Percentiles rank a stretch among this genome's conserved stretches.
These are phyloP conservation scores for Irpex sp. DNA, from an alignment of 1,284 basidiomycete species.

Conservation along the genomic window DNA sequence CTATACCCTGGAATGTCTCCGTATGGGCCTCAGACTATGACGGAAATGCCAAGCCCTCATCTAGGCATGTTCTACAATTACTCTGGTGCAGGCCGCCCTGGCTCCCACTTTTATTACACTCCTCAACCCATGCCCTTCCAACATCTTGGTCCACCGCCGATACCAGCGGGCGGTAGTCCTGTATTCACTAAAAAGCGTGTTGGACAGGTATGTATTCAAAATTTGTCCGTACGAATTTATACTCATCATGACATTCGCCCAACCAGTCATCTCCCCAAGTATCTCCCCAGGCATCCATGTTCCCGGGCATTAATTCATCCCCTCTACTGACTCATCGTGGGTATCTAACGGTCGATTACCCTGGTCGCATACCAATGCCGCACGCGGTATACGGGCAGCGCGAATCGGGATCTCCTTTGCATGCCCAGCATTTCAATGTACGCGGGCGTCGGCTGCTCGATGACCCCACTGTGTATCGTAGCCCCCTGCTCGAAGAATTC, in stretches of 20 bases:
- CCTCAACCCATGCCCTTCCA: constrained; percentile 59
- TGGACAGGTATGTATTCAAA: constrained; percentile 42
- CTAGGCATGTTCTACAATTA: constrained; percentile 61
- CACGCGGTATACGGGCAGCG: constrained; percentile 35
- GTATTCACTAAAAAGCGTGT: constrained; percentile 53
- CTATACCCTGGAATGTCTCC: constrained; percentile 45
- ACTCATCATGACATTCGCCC: constrained; percentile 9
- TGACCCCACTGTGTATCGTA: constrained; percentile 44
- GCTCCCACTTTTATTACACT: constrained; percentile 61
- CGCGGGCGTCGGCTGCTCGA: constrained; percentile 31
- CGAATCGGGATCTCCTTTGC: background rate
- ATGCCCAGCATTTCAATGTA: constrained; percentile 32
- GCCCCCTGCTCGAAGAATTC: constrained; percentile 81
- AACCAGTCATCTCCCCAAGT: constrained; percentile 47
- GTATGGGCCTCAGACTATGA: constrained; percentile 40
- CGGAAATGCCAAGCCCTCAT: constrained; percentile 46
- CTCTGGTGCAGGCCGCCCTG: constrained; percentile 39
- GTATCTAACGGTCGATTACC: constrained; percentile 47
- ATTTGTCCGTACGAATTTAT: background rate
- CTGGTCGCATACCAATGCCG: constrained; percentile 30
- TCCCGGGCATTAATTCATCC: constrained; percentile 33
- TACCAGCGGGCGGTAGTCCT: constrained; percentile 43
- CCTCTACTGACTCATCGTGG: constrained; percentile 39
- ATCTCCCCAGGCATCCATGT: constrained; percentile 38
- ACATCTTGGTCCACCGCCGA: constrained; percentile 42